phyloP scores from a whole-genome alignment of 83 land plant genomes.

The Picea mariana region DNA sequence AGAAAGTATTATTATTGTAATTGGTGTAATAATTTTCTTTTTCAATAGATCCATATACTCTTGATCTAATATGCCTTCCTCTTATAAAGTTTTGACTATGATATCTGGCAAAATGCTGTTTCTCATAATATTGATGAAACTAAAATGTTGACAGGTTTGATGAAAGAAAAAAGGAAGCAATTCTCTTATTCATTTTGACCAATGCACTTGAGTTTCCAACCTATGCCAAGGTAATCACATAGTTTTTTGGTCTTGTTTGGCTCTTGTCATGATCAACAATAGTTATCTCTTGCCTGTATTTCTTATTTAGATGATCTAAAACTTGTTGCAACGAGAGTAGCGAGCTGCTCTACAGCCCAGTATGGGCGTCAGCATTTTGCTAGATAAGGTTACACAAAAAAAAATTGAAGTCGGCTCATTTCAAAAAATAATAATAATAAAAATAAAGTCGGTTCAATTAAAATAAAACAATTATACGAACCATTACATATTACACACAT shows the following conservation, averaged over 20 bases:
- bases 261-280: no score
- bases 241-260: no score
- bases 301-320: background rate
- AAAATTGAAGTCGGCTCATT: no score
- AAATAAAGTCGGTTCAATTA: no score
- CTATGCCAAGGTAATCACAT: conserved; percentile 52
- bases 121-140: background rate
- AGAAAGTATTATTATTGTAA: no score
- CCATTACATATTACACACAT: no score
- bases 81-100: background rate
- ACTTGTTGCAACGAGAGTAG: background rate
- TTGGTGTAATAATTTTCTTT: no score
- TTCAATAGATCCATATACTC: no score
- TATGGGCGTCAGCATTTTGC: no score
- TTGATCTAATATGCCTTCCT: background rate
- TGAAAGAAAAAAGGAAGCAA: conserved; percentile 29
- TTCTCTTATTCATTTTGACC: conserved; percentile 39
- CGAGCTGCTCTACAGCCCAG: background rate
- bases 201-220: conserved; percentile 43
- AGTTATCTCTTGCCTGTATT: background rate
- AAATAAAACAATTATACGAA: no score
- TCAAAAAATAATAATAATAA: no score
- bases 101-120: background rate
- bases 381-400: no score
- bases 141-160: conserved; percentile 44